phyloP scores from a whole-genome alignment of 306 rosid species.

The Trifolium dubium region DNA sequence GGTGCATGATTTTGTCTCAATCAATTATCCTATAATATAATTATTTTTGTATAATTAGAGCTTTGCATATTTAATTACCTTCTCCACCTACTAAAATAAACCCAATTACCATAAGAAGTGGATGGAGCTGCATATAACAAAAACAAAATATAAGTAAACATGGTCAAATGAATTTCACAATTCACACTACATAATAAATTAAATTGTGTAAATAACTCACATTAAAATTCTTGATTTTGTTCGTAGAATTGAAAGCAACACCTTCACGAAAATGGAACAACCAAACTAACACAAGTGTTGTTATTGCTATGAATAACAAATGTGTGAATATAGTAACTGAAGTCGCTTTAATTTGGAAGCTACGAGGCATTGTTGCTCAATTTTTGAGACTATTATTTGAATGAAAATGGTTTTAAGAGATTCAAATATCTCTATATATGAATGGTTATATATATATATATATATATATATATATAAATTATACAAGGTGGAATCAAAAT shows the following conservation, averaged over 20 bases:
- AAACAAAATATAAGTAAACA: background rate
- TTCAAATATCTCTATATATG: background rate
- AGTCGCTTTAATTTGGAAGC: slow-evolving; percentile 57
- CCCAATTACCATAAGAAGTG: slow-evolving; percentile 68
- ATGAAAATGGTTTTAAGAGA: slow-evolving; percentile 1
- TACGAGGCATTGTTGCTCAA: slow-evolving; percentile 45
- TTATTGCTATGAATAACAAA: slow-evolving; percentile 60
- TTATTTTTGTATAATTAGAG: background rate
- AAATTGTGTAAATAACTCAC: slow-evolving; percentile 39
- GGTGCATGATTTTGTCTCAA: too few species aligned
- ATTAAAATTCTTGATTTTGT: slow-evolving; percentile 58
- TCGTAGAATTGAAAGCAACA: slow-evolving; percentile 60
- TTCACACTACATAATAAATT: background rate
- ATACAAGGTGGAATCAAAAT: background rate
- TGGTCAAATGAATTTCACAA: background rate
- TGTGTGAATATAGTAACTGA: slow-evolving; percentile 60
- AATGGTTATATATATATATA: background rate
- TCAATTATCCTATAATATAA: background rate
- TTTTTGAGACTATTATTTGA: background rate
- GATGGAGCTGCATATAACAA: slow-evolving; percentile 61
- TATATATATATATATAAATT: slow-evolving; percentile 9
- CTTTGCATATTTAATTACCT: slow-evolving; percentile 50
- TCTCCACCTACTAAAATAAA: slow-evolving; percentile 69
- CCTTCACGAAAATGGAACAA: slow-evolving; percentile 65
- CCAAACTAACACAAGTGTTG: slow-evolving; percentile 66